These are phyloP conservation scores for Hypoxylon sp. DNA, from an alignment of 2,329 filamentous ascomycete genomes.

Conservation along the genomic window DNA sequence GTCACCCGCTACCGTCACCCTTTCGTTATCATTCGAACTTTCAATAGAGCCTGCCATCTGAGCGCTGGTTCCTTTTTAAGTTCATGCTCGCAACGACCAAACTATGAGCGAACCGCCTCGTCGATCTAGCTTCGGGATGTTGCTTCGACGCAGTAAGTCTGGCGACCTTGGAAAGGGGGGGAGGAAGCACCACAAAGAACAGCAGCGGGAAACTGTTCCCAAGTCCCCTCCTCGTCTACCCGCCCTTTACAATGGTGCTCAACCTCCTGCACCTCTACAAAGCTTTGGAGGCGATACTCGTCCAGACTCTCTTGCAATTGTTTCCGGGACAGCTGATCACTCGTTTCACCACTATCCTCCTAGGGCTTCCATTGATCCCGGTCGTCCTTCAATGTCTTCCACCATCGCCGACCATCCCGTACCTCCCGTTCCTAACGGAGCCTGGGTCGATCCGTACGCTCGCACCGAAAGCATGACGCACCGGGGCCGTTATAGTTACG, in stretches of 20 bases:
- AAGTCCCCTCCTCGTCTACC: conserved; percentile 71
- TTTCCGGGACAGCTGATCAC: conserved; percentile 50
- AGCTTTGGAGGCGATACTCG: conserved; percentile 53
- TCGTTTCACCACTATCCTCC: conserved; percentile 53
- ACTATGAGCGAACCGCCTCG: conserved; percentile 54
- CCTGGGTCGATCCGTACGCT: conserved; percentile 79
- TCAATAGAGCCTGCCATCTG: conserved; percentile 19
- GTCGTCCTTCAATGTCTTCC: conserved; percentile 55
- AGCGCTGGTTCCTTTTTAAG: conserved; percentile 31
- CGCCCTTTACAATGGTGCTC: conserved; percentile 56
- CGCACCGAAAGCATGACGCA: conserved; percentile 96
- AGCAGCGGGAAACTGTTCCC: conserved; percentile 66
- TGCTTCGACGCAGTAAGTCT: conserved; percentile 68
- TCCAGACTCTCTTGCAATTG: conserved; percentile 51
- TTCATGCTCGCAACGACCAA: conserved; percentile 39
- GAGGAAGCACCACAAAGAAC: conserved; percentile 63
- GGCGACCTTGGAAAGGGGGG: conserved; percentile 62
- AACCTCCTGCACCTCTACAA: conserved; percentile 47
- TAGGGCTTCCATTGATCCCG: conserved; percentile 67
- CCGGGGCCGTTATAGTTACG: conserved; percentile 95
- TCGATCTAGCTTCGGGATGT: conserved; percentile 62
- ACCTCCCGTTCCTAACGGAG: conserved; percentile 71
- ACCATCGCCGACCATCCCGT: conserved; percentile 68
- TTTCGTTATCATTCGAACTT: conserved; percentile 27
- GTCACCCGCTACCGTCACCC: background rate